Percentiles rank a stretch among this genome's conserved stretches.
These are phyloP conservation scores for Galerina marginata DNA, from an alignment of 768 basidiomycete species.

Conservation along the genomic window DNA sequence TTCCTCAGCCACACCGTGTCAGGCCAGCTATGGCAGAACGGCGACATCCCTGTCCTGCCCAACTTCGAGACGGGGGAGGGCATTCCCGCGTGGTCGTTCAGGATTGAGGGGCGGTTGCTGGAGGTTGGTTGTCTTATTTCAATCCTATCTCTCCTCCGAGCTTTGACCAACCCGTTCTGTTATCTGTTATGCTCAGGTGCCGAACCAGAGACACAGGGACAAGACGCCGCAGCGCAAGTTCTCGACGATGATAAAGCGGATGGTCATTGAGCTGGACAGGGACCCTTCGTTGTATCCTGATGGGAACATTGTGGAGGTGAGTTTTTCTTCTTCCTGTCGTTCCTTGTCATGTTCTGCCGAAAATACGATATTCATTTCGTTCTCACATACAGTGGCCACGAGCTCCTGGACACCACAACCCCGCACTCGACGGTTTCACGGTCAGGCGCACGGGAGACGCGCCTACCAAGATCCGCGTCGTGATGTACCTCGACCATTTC, in stretches of 20 bases:
- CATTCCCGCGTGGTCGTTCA: constrained; percentile 88
- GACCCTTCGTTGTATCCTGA: constrained; percentile 83
- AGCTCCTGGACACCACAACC: constrained; percentile 55
- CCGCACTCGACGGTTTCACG: constrained; percentile 85
- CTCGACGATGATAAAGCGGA: constrained; percentile 81
- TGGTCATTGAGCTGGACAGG: constrained; percentile 87
- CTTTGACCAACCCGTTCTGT: constrained; percentile 1
- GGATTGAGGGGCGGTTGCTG: constrained; percentile 85
- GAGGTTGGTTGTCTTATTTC: constrained; percentile 54
- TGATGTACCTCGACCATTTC: constrained; percentile 85
- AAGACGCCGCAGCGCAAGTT: constrained; percentile 74
- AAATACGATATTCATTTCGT: neutral
- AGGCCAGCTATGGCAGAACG: constrained; percentile 81
- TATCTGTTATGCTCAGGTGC: constrained; percentile 41
- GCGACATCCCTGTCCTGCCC: constrained; percentile 46
- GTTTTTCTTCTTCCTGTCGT: constrained; percentile 17
- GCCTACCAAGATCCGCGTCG: constrained; percentile 77
- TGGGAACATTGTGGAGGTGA: constrained; percentile 88
- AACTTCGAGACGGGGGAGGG: constrained; percentile 85
- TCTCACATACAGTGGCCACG: constrained; percentile 62
- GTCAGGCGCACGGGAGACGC: constrained; percentile 81
- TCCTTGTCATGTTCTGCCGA: neutral
- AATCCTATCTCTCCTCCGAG: neutral
- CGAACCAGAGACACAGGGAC: constrained; percentile 69
- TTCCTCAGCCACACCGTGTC: constrained; percentile 90